Base-by-base conservation (phyloP, 2,329 filamentous ascomycete genomes). In the Aspergillus tubingensis region DNA sequence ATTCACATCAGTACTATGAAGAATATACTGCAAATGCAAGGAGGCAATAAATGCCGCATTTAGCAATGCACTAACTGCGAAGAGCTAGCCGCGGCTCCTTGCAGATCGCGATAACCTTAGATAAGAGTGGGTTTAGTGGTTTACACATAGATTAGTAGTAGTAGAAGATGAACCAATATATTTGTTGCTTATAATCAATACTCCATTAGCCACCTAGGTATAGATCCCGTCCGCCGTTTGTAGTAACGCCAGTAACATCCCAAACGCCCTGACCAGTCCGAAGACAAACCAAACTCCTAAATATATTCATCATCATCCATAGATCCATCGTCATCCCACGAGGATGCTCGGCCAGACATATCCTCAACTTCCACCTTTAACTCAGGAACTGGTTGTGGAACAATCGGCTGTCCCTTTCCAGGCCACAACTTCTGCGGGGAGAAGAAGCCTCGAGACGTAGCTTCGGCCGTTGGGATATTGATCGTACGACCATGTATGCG, bases 271-370 rank as follows among this genome's bases (percentile, higher is more conserved):
- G 57, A 47, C 55, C 19, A 27, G 11, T 43, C 30, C 5, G 6
- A 15, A 15, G 3, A 44, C n/a, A n/a, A 11, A 43, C 41, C 41
- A 10, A 15, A 27, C n/a, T 4, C 21, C 59, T 58, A 73, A 59
- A 74, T 62, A 62, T 64, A 68, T 64, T 74, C 73, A 62, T 75
- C 73, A 54, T 71, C 67, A 23, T 76, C 73, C 68, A 76, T 76
- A 2, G 71, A 72, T 2, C 47, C 54, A 32, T 64, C 65, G 2
- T 60, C 56, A 43, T 55, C 53, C 53, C 53, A 55, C 11, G 39
- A 47, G 15, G n/a, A 19, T 7, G 41, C 21, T 53, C 65, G 53
- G 39, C 50, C 25, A 23, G 39, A 17, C 10, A 36, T 47, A 30
- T 44, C 39, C 21, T 49, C 51, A n/a, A 25, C 10, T 11, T 49